These are phyloP conservation scores for Agroathelia rolfsii DNA, from an alignment of 1,284 basidiomycete species.

Conservation along the genomic window DNA sequence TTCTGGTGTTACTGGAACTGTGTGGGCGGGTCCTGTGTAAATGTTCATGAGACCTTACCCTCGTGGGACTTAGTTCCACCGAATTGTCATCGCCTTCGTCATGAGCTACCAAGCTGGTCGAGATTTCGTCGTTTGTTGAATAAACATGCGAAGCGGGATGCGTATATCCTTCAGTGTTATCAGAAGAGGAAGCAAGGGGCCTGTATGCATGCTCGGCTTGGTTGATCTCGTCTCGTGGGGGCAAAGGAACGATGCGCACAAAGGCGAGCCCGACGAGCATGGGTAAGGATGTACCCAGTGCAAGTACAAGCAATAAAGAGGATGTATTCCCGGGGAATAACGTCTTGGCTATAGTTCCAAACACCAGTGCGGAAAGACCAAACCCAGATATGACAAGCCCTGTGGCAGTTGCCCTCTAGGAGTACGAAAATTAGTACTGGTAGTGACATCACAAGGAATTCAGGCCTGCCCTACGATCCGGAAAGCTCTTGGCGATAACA, in stretches of 20 bases:
- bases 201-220: slow-evolving; percentile 12
- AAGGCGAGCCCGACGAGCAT: slow-evolving; percentile 60
- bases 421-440: neutral
- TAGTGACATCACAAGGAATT: no score
- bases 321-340: slow-evolving; percentile 65
- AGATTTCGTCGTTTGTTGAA: no score
- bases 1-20: no score
- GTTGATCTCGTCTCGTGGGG: slow-evolving; percentile 15
- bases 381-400: slow-evolving; percentile 76
- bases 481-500: slow-evolving; percentile 57
- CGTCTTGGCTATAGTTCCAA: slow-evolving; percentile 56
- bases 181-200: no score
- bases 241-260: slow-evolving; percentile 48
- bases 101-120: no score
- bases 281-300: slow-evolving; percentile 59
- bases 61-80: slow-evolving; percentile 11
- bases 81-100: slow-evolving; percentile 12
- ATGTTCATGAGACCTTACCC: slow-evolving; percentile 2
- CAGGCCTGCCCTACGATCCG: no score
- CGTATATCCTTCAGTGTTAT: no score
- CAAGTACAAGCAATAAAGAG: slow-evolving; percentile 59
- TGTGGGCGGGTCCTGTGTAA: slow-evolving; percentile 8
- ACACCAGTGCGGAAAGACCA: slow-evolving; percentile 75
- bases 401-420: slow-evolving; percentile 61
- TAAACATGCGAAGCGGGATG: no score